These are phyloP conservation scores for Ceratobasidium sp. DNA, from an alignment of 1,284 basidiomycete species.

Conservation along the genomic window DNA sequence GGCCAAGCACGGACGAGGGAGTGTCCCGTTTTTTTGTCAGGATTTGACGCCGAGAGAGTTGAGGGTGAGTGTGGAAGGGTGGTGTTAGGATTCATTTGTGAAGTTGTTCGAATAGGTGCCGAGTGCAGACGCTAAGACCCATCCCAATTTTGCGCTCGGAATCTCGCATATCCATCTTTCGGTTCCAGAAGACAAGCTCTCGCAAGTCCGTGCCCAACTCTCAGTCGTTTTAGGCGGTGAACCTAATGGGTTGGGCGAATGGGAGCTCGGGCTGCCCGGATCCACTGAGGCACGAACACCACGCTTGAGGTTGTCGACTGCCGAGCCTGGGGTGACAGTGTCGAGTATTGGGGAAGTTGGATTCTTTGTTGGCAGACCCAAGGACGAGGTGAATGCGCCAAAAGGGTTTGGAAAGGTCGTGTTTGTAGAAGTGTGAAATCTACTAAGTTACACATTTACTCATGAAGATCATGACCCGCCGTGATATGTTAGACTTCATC, in stretches of 20 bases:
- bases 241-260: neutral
- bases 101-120: conserved; percentile 4
- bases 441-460: neutral
- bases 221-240: conserved; percentile 10
- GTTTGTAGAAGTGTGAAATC: conserved; percentile 12
- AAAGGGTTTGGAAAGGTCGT: conserved; percentile 32
- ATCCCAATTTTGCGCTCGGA: conserved; percentile 15
- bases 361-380: neutral
- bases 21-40: conserved; percentile 75
- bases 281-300: neutral
- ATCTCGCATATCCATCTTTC: conserved; percentile 19
- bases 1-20: conserved; percentile 50
- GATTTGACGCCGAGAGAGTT: conserved; percentile 69
- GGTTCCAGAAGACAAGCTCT: neutral
- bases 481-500: no score
- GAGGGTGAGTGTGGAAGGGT: conserved; percentile 59
- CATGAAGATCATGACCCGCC: no score
- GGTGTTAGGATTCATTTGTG: neutral
- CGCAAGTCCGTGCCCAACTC: neutral
- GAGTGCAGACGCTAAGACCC: conserved; percentile 1
- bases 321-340: neutral
- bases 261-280: conserved; percentile 22
- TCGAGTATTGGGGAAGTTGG: conserved; percentile 26
- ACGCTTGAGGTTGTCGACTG: conserved; percentile 6
- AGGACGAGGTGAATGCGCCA: conserved; percentile 3